A percentile compares a stretch with the other conserved stretches of the same genome.
These are phyloP conservation scores for Rhizopogon vulgaris DNA, from an alignment of 768 basidiomycete genomes.

Conservation along the genomic window DNA sequence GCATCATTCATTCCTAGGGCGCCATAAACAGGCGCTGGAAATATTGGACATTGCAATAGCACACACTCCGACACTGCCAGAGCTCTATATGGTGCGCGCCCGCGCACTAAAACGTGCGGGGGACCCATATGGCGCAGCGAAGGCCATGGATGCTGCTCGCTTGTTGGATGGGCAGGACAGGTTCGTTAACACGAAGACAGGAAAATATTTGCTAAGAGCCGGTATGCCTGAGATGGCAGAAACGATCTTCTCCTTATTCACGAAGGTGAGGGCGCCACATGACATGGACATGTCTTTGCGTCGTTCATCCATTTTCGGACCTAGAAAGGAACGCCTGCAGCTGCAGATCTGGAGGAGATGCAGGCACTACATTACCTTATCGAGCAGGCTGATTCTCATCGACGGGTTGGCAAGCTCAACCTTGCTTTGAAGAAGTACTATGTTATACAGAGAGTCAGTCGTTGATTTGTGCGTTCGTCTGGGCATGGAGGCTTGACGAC, in stretches of 20 bases:
- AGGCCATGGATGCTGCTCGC: conserved; percentile 74
- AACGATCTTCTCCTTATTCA: conserved; percentile 77
- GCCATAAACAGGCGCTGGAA: conserved; percentile 43
- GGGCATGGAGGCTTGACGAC: conserved; percentile 6
- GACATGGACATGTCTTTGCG: background rate
- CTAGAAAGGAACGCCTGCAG: conserved; percentile 84
- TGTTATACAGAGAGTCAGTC: conserved; percentile 61
- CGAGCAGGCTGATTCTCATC: conserved; percentile 75
- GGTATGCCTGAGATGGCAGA: conserved; percentile 75
- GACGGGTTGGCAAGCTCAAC: conserved; percentile 56
- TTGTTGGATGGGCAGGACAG: conserved; percentile 89
- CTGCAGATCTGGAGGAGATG: conserved; percentile 88
- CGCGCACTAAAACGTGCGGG: conserved; percentile 84
- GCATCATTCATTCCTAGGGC: conserved; percentile 66
- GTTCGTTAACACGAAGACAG: conserved; percentile 90
- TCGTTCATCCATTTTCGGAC: background rate
- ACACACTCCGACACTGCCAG: conserved; percentile 93
- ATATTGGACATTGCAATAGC: conserved; percentile 59
- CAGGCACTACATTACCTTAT: conserved; percentile 84
- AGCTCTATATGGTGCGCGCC: conserved; percentile 76
- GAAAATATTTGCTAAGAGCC: conserved; percentile 83
- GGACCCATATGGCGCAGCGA: conserved; percentile 69
- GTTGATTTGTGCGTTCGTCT: conserved; percentile 1
- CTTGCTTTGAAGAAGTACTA: conserved; percentile 84
- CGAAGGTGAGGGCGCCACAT: conserved; percentile 56